These are phyloP conservation scores for Suhomyces ambrosiae DNA, from an alignment of 1,139 yeast genomes.

Conservation along the genomic window DNA sequence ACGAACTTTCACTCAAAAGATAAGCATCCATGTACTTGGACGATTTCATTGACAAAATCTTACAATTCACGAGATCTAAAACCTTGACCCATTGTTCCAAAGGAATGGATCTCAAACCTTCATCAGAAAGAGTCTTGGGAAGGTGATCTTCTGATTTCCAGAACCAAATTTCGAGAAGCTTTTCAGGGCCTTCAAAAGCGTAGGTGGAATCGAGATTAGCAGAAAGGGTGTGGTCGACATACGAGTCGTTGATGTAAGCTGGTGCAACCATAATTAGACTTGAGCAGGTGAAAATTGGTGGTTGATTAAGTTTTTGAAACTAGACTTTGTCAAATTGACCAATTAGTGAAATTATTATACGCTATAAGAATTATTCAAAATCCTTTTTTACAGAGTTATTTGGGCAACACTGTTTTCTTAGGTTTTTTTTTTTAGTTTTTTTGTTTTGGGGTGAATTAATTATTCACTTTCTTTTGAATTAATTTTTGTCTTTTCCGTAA, in stretches of 20 bases:
- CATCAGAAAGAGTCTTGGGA: constrained; percentile 37
- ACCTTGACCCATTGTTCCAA: constrained; percentile 69
- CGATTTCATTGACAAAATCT: constrained; percentile 78
- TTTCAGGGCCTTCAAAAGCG: constrained; percentile 98
- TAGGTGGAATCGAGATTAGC: constrained; percentile 79
- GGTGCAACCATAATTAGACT: constrained; percentile 43
- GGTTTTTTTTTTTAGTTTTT: constrained; percentile 13
- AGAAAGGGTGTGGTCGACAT: constrained; percentile 77
- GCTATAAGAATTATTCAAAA: too few relatives aligned
- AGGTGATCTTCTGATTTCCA: constrained; percentile 43
- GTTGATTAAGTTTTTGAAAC: background rate
- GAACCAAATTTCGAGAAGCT: constrained; percentile 88
- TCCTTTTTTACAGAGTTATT: too few relatives aligned
- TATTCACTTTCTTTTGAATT: constrained; percentile 6
- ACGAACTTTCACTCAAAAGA: constrained; percentile 82
- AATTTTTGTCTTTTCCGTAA: constrained; percentile 14
- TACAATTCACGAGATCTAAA: constrained; percentile 84
- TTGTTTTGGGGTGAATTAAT: constrained; percentile 1
- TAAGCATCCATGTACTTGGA: constrained; percentile 75
- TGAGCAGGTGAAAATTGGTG: background rate
- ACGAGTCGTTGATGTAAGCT: constrained; percentile 49
- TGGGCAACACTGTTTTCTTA: too few relatives aligned
- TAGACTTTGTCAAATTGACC: too few relatives aligned
- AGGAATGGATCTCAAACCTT: constrained; percentile 67
- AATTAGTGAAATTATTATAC: too few relatives aligned